Percentiles rank a stretch among this genome's conserved stretches.
phyloP scores from a whole-genome alignment of 2,329 filamentous ascomycete genomes.

The Periglandula ipomoeae region DNA sequence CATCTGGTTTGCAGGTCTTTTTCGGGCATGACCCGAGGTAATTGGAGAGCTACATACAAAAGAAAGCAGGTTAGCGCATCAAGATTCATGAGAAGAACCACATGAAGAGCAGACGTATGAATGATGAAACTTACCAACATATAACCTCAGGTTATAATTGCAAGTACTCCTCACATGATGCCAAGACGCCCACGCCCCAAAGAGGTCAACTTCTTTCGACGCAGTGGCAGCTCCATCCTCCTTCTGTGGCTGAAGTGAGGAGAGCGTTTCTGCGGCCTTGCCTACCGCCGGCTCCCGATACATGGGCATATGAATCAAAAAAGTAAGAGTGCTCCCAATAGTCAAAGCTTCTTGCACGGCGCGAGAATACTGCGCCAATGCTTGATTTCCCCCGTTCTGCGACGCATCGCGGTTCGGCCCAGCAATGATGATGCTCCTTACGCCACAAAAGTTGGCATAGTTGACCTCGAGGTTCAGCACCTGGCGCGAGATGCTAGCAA shows the following conservation, averaged over 20 bases:
- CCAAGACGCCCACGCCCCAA: constrained; percentile 89
- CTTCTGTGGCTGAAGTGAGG: constrained; percentile 28
- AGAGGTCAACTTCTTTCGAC: constrained; percentile 53
- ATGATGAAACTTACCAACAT: constrained; percentile 59
- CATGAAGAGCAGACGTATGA: neutral
- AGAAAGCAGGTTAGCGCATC: neutral
- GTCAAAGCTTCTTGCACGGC: constrained; percentile 72
- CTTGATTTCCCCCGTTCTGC: constrained; percentile 37
- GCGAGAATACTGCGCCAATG: constrained; percentile 69
- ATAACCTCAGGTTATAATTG: constrained; percentile 73
- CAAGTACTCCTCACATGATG: constrained; percentile 77
- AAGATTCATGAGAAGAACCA: neutral
- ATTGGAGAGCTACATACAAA: constrained; percentile 36
- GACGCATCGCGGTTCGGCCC: constrained; percentile 61
- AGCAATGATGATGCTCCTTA: constrained; percentile 71
- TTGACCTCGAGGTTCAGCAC: constrained; percentile 84
- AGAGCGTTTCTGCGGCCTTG: constrained; percentile 42
- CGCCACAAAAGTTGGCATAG: constrained; percentile 91
- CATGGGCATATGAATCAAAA: constrained; percentile 79
- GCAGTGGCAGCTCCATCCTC: constrained; percentile 18
- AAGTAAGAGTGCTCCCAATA: constrained; percentile 65
- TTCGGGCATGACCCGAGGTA: constrained; percentile 51
- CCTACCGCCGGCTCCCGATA: constrained; percentile 60
- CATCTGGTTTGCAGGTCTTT: constrained; percentile 54
- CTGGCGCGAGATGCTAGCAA: constrained; percentile 81